Evolutionary conservation across 805 yeast genomes (phyloP), one percentile per base, ranked within the genome.

Genomic region (Zygotorulaspora chibaensis): DNA sequence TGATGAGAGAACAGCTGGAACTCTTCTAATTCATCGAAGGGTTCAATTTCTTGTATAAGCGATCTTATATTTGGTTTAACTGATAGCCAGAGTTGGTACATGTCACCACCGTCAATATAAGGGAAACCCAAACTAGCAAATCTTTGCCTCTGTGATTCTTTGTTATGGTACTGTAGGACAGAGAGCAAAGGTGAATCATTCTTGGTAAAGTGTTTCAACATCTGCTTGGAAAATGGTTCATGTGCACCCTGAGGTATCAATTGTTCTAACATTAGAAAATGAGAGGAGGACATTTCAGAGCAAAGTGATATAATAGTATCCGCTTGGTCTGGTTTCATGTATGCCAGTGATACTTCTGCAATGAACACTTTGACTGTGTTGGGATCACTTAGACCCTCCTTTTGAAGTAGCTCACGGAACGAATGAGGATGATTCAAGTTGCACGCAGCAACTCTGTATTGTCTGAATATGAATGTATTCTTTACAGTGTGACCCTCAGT

Each of bases 21-120:
- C 62, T 86, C 95, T 65, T 86, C 95, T 79, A 86, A 77, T 65
- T 87, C 95, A 61, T 87, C 95, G 63, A 86, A 87, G 2, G 77
- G 76, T 59, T 86, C 95, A 16, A 84, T 70, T 0, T 57, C 38
- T 13, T 69, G 70, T 8, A 87, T 72, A 34, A 63, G 60, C 0
- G 44, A 36, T 53, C 75, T 77, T 5, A 66, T 57, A 1, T 66
- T 68, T 2, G 50, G 50, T 3, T 71, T 61, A 1, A 81, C 66
- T 16, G 73, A 61, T 8, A 66, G 57, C 95, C 95, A 87, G 51
- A 77, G 75, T 27, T 75, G 75, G 44, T 74, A 69, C 53, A 87
- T 65, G 56, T 83, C 79, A 27, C 69, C 64, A 2, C 77, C 72
- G 49, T 79, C 82, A 1, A 73, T 74, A n/a, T 59, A 50, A 0